phyloP scores from a whole-genome alignment of 306 rosid species.

The Arachis hypogaea region DNA sequence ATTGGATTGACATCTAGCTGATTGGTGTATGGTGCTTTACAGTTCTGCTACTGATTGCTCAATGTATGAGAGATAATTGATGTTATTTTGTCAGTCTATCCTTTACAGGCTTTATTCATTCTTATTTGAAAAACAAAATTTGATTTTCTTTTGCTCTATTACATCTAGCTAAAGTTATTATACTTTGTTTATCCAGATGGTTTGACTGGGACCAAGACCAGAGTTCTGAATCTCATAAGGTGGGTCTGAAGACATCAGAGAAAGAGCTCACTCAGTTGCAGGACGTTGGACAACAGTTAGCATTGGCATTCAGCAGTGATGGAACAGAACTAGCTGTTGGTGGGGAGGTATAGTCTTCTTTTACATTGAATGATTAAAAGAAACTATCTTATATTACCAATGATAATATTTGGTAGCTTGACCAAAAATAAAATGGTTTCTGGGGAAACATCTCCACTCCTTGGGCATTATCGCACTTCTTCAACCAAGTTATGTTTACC shows the following conservation, averaged over 20 bases:
- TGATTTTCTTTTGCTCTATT: slow-evolving; percentile 9
- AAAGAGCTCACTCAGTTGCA: slow-evolving; percentile 56
- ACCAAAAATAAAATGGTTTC: slow-evolving; percentile 10
- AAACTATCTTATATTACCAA: slow-evolving; percentile 8
- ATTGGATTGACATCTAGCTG: slow-evolving; percentile 23
- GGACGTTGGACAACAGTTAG: slow-evolving; percentile 79
- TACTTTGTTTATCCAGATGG: slow-evolving; percentile 57
- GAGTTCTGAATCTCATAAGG: slow-evolving; percentile 45
- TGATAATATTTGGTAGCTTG: slow-evolving; percentile 8
- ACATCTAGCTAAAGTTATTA: slow-evolving; percentile 22
- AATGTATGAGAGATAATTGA: slow-evolving; percentile 8
- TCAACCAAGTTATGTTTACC: slow-evolving; percentile 16
- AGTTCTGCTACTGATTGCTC: slow-evolving; percentile 25
- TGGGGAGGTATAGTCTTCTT: slow-evolving; percentile 69
- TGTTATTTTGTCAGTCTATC: slow-evolving; percentile 17
- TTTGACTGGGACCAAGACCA: slow-evolving; percentile 60
- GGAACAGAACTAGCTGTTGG: slow-evolving; percentile 86
- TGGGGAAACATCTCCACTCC: slow-evolving; percentile 13
- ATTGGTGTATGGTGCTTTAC: slow-evolving; percentile 26
- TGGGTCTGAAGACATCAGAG: slow-evolving; percentile 57
- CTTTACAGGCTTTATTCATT: slow-evolving; percentile 11
- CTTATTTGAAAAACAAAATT: neutral
- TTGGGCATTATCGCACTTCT: slow-evolving; percentile 21
- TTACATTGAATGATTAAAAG: slow-evolving; percentile 18
- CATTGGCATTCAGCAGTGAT: slow-evolving; percentile 69